Evolutionary conservation across 345 rosid genomes (phyloP), one percentile per base, ranked within the genome.

Genomic region (Odontarrhena argentea): DNA sequence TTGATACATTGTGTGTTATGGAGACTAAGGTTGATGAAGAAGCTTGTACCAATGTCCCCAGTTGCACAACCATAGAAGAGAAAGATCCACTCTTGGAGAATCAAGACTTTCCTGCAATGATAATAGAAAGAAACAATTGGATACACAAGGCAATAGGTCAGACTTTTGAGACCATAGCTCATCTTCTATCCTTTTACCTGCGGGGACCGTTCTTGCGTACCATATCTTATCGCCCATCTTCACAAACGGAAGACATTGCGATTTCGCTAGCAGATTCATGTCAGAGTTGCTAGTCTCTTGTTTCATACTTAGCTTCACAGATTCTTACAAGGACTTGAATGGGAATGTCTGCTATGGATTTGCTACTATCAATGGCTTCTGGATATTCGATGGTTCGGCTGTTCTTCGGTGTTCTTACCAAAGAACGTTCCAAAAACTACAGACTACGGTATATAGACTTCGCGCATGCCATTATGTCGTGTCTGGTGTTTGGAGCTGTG

Each of bases 201-300:
- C 99, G 0, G 96, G 96, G 42, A 78, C 99, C 0, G 86, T 88
- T 60, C 96, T 94, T 6, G 87, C 96, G 1, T 91, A 82, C 84
- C 96, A 94, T 26, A 77, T 91, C 63, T 78, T 91, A 10, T 70
- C 91, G 1, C 99, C 97, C 2, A 67, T 91, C 7, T 76, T 81
- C 81, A 74, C 97, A 4, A 86, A 91, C 68, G 81, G 64, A 42
- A 97, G 97, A 56, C 51, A 37, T 11, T 94, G 96, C 42, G 87
- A 81, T 63, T 24, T 70, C 1, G 87, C 79, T 11, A 69, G 89
- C 68, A 74, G 69, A 65, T 55, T 42, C 70, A 84, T 91, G 97
- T 85, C 91, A 2, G 65, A 75, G 0, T 73, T 51, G 24, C 88
- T 91, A 9, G 75, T 88, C 49, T 85, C 95, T 14, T 83, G 92